These are phyloP conservation scores for Thermothielavioides terrestris DNA, from an alignment of 495 filamentous ascomycete genomes.

Conservation along the genomic window DNA sequence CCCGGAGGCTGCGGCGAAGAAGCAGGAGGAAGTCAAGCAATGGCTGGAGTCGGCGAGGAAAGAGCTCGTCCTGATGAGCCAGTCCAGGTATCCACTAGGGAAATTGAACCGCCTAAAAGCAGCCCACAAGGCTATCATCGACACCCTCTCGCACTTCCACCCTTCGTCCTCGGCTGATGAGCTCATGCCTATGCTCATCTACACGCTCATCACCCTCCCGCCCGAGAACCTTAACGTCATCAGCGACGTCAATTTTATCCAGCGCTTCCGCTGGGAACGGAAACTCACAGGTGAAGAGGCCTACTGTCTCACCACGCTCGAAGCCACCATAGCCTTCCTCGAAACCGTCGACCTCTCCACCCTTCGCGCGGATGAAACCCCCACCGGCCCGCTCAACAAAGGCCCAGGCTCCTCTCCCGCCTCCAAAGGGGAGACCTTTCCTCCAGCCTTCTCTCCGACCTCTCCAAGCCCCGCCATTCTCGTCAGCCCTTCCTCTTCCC, in stretches of 20 bases:
- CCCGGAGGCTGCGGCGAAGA: conserved; percentile 47
- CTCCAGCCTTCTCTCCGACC: conserved; percentile 40
- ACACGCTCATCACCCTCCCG: conserved; percentile 82
- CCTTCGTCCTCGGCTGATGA: conserved; percentile 94
- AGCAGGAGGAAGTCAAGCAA: conserved; percentile 60
- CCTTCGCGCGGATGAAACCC: conserved; percentile 71
- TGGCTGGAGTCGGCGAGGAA: conserved; percentile 67
- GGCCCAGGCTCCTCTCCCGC: conserved; percentile 41
- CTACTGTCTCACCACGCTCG: conserved; percentile 92
- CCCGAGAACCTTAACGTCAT: conserved; percentile 81
- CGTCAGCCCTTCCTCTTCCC: conserved; percentile 2
- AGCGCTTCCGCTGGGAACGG: conserved; percentile 77
- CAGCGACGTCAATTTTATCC: conserved; percentile 89
- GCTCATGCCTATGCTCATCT: conserved; percentile 93
- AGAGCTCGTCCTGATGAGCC: conserved; percentile 72
- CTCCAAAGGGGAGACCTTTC: conserved; percentile 44
- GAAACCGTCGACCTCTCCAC: conserved; percentile 94
- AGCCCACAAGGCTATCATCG: conserved; percentile 89
- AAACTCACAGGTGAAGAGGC: conserved; percentile 89
- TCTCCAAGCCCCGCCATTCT: conserved; percentile 30
- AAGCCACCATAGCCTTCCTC: conserved; percentile 92
- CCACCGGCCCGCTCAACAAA: conserved; percentile 52
- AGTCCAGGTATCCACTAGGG: conserved; percentile 76
- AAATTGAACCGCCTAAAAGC: conserved; percentile 85
- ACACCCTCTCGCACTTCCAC: conserved; percentile 65